These are phyloP conservation scores for Fusarium annulatum DNA, from an alignment of 2,329 filamentous ascomycete genomes.

Conservation along the genomic window DNA sequence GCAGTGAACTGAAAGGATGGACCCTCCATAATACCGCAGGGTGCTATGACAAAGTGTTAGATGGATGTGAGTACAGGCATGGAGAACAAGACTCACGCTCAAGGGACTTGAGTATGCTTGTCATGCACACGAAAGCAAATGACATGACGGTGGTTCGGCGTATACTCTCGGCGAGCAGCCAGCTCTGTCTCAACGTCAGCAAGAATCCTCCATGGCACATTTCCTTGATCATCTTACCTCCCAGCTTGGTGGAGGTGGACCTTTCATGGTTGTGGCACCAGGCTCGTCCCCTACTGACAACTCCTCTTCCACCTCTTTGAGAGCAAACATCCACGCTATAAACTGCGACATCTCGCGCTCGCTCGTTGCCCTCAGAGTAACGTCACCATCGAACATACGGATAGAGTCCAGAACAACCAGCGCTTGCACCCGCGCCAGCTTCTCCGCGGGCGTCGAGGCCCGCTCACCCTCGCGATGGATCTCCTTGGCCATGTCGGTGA, in stretches of 20 bases:
- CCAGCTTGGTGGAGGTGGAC: conserved; percentile 55
- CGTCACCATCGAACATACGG: conserved; percentile 57
- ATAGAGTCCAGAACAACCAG: conserved; percentile 56
- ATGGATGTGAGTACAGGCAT: background rate
- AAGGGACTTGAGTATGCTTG: conserved; percentile 49
- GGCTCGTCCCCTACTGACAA: conserved; percentile 46
- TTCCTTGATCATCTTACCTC: conserved; percentile 47
- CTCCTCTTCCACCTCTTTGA: conserved; percentile 49
- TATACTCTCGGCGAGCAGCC: conserved; percentile 57
- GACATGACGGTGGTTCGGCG: conserved; percentile 53
- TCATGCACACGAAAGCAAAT: conserved; percentile 49
- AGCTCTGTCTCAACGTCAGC: conserved; percentile 44
- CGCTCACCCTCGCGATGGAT: conserved; percentile 51
- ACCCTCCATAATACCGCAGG: conserved; percentile 29
- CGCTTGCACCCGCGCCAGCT: conserved; percentile 57
- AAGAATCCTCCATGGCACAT: background rate
- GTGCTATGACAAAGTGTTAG: conserved; percentile 23
- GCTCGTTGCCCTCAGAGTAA: conserved; percentile 53
- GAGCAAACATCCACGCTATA: conserved; percentile 51
- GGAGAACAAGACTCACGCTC: conserved; percentile 43
- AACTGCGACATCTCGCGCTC: conserved; percentile 54
- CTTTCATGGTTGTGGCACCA: conserved; percentile 37
- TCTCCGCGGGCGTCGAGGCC: conserved; percentile 49
- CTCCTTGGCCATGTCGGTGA: conserved; percentile 52
- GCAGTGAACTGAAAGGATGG: conserved; percentile 48